These are phyloP conservation scores for Sapria himalayana DNA, from an alignment of 345 rosid genomes.

Conservation along the genomic window DNA sequence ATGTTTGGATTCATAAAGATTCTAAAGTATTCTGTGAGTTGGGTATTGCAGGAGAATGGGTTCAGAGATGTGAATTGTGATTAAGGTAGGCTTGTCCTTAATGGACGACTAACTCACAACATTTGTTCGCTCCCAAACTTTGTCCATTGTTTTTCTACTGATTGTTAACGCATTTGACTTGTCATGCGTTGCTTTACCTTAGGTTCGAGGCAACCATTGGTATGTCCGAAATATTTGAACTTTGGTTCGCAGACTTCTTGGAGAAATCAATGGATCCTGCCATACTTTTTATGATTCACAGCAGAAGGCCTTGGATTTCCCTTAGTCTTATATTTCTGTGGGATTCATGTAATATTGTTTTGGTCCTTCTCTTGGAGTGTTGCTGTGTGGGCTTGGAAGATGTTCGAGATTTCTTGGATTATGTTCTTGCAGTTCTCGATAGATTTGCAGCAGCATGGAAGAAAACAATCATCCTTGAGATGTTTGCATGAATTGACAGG, in stretches of 20 bases:
- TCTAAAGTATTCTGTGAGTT: constrained; percentile 14
- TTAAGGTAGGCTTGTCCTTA: constrained; percentile 49
- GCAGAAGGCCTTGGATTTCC: constrained; percentile 35
- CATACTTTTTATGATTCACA: constrained; percentile 10
- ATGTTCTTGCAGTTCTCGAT: constrained; percentile 10
- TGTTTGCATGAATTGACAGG: constrained; percentile 42
- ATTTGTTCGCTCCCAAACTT: constrained; percentile 14
- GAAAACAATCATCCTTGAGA: constrained; percentile 43
- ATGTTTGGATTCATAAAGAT: no score
- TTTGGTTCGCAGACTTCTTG: constrained; percentile 26
- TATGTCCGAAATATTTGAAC: constrained; percentile 29
- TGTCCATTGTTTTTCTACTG: constrained; percentile 12
- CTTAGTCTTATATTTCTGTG: constrained; percentile 16
- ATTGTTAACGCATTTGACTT: constrained; percentile 30
- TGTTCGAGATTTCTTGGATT: constrained; percentile 23
- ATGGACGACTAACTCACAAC: constrained; percentile 17
- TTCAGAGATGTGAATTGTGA: constrained; percentile 23
- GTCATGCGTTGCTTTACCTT: constrained; percentile 46
- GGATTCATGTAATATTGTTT: constrained; percentile 24
- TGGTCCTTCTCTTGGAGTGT: constrained; percentile 41
- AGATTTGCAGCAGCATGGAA: constrained; percentile 41
- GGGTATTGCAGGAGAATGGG: constrained; percentile 15
- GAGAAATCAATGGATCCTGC: constrained; percentile 38
- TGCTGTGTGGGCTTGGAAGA: constrained; percentile 49
- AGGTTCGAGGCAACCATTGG: constrained; percentile 38